phyloP scores from a whole-genome alignment of 176 grass and related monocot genomes.

The Melocanna baccifera region DNA sequence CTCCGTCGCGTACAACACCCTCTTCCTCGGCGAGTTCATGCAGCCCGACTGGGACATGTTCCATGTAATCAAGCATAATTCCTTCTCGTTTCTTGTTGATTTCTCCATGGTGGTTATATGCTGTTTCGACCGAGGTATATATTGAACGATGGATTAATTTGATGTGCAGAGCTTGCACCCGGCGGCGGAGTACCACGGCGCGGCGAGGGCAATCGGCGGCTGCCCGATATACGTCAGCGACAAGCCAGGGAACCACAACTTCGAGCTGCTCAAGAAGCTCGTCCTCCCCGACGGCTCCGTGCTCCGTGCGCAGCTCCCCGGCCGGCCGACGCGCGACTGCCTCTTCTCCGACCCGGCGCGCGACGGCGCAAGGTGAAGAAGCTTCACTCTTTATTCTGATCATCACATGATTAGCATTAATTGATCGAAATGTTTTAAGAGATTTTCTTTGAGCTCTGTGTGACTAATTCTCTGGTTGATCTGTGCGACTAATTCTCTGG shows the following conservation, averaged over 20 bases:
- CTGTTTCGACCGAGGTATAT: not conserved
- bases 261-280: conserved; percentile 66
- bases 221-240: conserved; percentile 72
- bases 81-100: not conserved
- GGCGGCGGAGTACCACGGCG: conserved; percentile 79
- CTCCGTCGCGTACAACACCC: conserved; percentile 67
- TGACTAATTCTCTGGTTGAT: not conserved
- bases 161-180: conserved; percentile 63
- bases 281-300: conserved; percentile 80
- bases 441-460: not conserved
- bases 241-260: conserved; percentile 79
- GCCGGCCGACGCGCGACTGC: conserved; percentile 66
- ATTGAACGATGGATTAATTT: not conserved
- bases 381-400: not conserved
- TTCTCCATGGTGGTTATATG: not conserved
- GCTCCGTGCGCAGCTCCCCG: conserved; percentile 60
- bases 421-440: not conserved
- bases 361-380: conserved; percentile 49
- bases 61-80: conserved; percentile 32
- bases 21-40: conserved; percentile 94
- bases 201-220: conserved; percentile 62
- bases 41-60: conserved; percentile 98
- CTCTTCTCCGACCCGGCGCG: conserved; percentile 83
- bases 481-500: not conserved
- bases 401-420: not conserved